A percentile compares a stretch with the other conserved stretches of the same genome.
Conservation (phyloP, 495 filamentous ascomycete species). For the Astrothelium macrocarpum region DNA sequence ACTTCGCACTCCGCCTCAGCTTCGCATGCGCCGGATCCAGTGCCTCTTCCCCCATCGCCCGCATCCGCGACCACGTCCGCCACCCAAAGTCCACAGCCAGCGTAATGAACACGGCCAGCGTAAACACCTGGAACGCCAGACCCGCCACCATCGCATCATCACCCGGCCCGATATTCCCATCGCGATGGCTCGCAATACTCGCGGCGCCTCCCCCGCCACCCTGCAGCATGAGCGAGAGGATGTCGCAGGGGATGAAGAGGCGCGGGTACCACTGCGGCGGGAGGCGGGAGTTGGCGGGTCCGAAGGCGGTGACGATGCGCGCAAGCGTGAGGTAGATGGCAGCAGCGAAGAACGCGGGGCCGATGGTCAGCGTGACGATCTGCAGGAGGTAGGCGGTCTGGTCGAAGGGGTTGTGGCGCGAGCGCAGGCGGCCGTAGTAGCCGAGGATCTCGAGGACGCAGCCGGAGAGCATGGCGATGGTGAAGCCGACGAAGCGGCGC, state of each 20-base stretch:
- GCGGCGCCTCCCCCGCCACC: slow-evolving; percentile 41
- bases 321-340: slow-evolving; percentile 50
- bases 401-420: slow-evolving; percentile 17
- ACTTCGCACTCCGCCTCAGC: slow-evolving; percentile 16
- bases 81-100: slow-evolving; percentile 26
- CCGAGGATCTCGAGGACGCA: slow-evolving; percentile 18
- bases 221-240: slow-evolving; percentile 43
- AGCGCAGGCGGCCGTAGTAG: slow-evolving; percentile 19
- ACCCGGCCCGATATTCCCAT: slow-evolving; percentile 18
- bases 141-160: slow-evolving; percentile 30
- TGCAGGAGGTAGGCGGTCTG: slow-evolving; percentile 22
- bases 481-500: slow-evolving; percentile 14
- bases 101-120: slow-evolving; percentile 27
- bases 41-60: background rate
- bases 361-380: slow-evolving; percentile 46
- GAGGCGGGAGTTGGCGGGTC: slow-evolving; percentile 42
- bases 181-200: slow-evolving; percentile 18
- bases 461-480: slow-evolving; percentile 14
- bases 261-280: slow-evolving; percentile 42
- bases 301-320: slow-evolving; percentile 38
- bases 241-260: slow-evolving; percentile 46
- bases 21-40: slow-evolving; percentile 14
- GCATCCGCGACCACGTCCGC: slow-evolving; percentile 11
- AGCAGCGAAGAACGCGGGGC: slow-evolving; percentile 48
- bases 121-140: slow-evolving; percentile 29